A percentile compares a stretch with the other conserved stretches of the same genome.
phyloP scores from a whole-genome alignment of 768 basidiomycete genomes.

The Tricholomella constricta region DNA sequence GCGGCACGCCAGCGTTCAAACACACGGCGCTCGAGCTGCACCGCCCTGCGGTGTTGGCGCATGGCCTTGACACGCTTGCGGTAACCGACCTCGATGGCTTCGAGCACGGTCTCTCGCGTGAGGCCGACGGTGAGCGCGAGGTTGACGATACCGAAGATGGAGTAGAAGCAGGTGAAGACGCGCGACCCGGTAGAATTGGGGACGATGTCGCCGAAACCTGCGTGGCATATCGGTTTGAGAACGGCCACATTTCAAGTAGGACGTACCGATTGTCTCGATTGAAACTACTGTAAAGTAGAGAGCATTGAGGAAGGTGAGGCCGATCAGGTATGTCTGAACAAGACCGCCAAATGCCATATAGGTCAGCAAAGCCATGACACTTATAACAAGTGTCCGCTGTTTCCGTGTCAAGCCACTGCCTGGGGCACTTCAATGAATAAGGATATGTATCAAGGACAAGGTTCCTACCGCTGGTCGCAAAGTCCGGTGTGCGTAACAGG shows the following conservation, averaged over 20 bases:
- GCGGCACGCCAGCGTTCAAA: constrained; percentile 60
- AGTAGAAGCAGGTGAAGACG: constrained; percentile 61
- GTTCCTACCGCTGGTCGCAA: constrained; percentile 58
- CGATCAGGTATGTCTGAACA: constrained; percentile 51
- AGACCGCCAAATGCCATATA: constrained; percentile 78
- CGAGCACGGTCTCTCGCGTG: constrained; percentile 70
- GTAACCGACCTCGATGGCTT: constrained; percentile 69
- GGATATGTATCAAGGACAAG: neutral
- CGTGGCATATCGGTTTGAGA: too few species aligned
- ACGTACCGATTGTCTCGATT: constrained; percentile 65
- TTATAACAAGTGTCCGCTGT: constrained; percentile 78
- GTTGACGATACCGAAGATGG: constrained; percentile 61
- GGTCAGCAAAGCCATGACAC: constrained; percentile 70
- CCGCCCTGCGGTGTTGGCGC: constrained; percentile 46
- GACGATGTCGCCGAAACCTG: constrained; percentile 76
- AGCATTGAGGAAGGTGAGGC: constrained; percentile 66
- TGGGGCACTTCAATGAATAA: constrained; percentile 24
- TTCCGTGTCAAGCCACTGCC: constrained; percentile 81
- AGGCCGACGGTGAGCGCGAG: constrained; percentile 65
- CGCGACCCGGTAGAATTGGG: constrained; percentile 53
- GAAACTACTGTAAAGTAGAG: constrained; percentile 78
- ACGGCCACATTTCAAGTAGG: too few species aligned
- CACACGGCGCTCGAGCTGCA: constrained; percentile 44
- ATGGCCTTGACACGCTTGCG: constrained; percentile 51
- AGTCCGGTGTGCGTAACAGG: constrained; percentile 57